These are phyloP conservation scores for Aleurites moluccanus DNA, from an alignment of 441 rosid species.

Conservation along the genomic window DNA sequence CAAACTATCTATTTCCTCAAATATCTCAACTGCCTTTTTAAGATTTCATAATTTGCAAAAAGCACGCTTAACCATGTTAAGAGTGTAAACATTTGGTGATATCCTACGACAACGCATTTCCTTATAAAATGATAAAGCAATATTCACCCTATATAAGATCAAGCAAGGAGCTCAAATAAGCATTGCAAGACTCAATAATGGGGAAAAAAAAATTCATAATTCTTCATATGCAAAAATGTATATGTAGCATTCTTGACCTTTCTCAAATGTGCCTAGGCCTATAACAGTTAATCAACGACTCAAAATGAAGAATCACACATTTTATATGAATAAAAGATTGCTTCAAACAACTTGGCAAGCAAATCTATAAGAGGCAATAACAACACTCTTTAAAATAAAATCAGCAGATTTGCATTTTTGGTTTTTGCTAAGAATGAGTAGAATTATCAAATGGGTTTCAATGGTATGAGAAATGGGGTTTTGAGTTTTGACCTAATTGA, in stretches of 20 bases:
- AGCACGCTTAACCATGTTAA: constrained; percentile 61
- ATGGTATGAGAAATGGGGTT: constrained; percentile 50
- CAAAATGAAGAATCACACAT: constrained; percentile 70
- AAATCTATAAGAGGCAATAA: constrained; percentile 36
- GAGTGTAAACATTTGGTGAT: constrained; percentile 66
- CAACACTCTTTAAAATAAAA: constrained; percentile 42
- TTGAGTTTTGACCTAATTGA: constrained; percentile 54
- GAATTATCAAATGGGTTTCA: constrained; percentile 52
- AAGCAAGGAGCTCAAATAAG: constrained; percentile 65
- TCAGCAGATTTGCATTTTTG: constrained; percentile 69
- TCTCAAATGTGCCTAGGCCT: constrained; percentile 56
- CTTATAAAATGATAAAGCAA: constrained; percentile 53
- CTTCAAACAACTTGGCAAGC: constrained; percentile 54
- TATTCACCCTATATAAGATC: constrained; percentile 50
- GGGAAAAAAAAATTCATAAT: constrained; percentile 69
- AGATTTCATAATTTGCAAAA: constrained; percentile 36
- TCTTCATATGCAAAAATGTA: constrained; percentile 58
- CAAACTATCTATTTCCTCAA: constrained; percentile 41
- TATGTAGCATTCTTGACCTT: constrained; percentile 64
- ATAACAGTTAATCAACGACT: constrained; percentile 68
- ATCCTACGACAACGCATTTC: constrained; percentile 66
- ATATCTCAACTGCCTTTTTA: no score
- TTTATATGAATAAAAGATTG: constrained; percentile 54
- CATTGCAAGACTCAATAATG: constrained; percentile 69
- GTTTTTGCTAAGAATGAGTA: constrained; percentile 64